Base-by-base conservation (phyloP, 2,329 filamentous ascomycete genomes). In the Cercospora beticola region DNA sequence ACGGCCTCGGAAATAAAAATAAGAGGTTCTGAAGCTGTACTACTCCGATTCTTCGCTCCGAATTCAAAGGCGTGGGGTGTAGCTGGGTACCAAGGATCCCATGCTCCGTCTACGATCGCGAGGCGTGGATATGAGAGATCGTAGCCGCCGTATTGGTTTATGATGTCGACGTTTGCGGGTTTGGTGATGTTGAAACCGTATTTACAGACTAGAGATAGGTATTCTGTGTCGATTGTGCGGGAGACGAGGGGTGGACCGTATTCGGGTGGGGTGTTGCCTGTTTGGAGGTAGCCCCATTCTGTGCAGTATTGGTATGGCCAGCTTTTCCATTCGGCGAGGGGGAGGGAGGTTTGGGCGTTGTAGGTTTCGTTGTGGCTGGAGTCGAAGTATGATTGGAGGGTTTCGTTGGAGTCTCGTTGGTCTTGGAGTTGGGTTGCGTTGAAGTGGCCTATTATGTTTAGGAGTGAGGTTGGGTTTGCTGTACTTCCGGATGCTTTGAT, bases 121-220 rank as follows among this genome's bases (percentile, higher is more conserved):
- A 97, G 86, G 1, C 92, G 89, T 0, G 89, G 86, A 76, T 92
- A 93, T 57, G 86, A 86, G 73, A 95, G 89, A 54, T 77, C 72
- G 78, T 89, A 91, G 12, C 88, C 91, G 52, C 93, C 93, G 71
- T 91, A 90, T 76, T 90, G 88, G 83, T 96, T 95, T 78, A 95
- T 88, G 0, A 83, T 82, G 1, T 87, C 84, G 0, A 90, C 81
- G 62, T 93, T 83, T 0, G 92, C 86, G 0, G 86, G 86, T 0
- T 81, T 78, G 0, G 86, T 88, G 75, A 94, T 88, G 80, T 90
- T 90, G 83, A 93, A 96, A 0, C 87, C 86, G 7, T 86, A 82
- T 0, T 83, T 83, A 81, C 92, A 96, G 73, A 89, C 82, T 3
- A 85, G 78, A 0, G 86, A 87, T 2, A 83, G 78, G 78, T 89